Conservation (phyloP, 306 rosid genomes). For the Ochetophila trinervis region DNA sequence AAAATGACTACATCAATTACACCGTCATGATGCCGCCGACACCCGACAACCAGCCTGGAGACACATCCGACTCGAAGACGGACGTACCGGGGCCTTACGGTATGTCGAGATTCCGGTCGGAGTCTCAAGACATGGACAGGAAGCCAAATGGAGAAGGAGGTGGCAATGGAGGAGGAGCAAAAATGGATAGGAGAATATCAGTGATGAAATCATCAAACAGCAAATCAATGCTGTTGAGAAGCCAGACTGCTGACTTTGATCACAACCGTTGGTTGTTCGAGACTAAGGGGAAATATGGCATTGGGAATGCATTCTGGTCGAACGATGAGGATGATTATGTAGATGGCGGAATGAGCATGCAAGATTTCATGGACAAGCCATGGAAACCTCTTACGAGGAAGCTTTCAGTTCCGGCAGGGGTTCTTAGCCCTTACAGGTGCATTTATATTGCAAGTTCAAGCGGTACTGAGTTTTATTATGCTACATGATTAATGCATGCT, state of each 20-base stretch:
- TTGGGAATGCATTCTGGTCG: constrained; percentile 80
- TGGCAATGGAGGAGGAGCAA: constrained; percentile 25
- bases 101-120: constrained; percentile 25
- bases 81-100: constrained; percentile 25
- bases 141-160: neutral
- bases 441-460: no score
- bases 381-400: constrained; percentile 87
- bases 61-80: constrained; percentile 33
- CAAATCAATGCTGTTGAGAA: constrained; percentile 71
- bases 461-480: no score
- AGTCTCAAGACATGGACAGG: constrained; percentile 8
- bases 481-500: no score
- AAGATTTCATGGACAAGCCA: constrained; percentile 81
- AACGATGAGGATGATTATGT: constrained; percentile 48
- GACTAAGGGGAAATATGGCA: constrained; percentile 74
- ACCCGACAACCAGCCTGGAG: constrained; percentile 77
- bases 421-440: constrained; percentile 86
- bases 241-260: constrained; percentile 80
- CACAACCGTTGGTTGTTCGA: constrained; percentile 87
- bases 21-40: constrained; percentile 86
- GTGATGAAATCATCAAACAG: constrained; percentile 50
- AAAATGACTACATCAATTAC: constrained; percentile 66
- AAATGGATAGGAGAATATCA: constrained; percentile 64
- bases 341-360: constrained; percentile 47
- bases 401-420: constrained; percentile 42